Base-by-base conservation (phyloP, 495 filamentous ascomycete genomes). In the Penicillium steckii region DNA sequence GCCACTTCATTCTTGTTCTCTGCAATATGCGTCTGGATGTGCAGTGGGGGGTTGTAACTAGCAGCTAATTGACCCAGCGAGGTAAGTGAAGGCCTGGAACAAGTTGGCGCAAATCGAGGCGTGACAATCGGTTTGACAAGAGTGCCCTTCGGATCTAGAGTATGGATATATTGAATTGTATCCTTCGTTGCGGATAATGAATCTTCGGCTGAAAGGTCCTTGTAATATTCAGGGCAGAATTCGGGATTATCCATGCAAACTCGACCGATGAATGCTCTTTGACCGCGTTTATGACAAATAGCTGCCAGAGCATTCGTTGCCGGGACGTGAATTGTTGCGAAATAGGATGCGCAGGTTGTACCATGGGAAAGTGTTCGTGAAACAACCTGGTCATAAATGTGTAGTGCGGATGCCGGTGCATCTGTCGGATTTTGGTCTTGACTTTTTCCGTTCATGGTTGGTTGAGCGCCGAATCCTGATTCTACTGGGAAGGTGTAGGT, bases 401-500 rank as follows among this genome's bases (percentile, higher is more conserved):
- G 63, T 58, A 52, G 78, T 79, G 65, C 73, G 77, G 33, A 73
- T 61, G 53, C 75, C 75, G 60, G 64, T 61, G 37, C 33, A 40
- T 56, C 46, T 50, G 33, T 24, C 12, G 61, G 45, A 41, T 43
- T 29, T 18, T 30, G 49, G 13, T 38, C 44, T 7, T 48, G 40
- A 2, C 55, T 50, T 3, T 47, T 38, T 69, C 95, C 87, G 5
- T 41, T 47, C n/a, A 15, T 15, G 38, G 29, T 55, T 27, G 44
- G 45, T n/a, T 53, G 41, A 25, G 24, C 29, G 3, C 71, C 60
- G 48, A 96, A 81, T 8, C 84, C 87, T 8, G 83, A 76, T 72
- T 98, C 94, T 50, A 95, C 80, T 1, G 94, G 94, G 70, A 96
- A 98, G 15, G 94, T 98, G 72, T 98, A 98, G 3, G 76, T 89